Conservation (phyloP, 352 stramenopile species). For the Phytophthora sp. region DNA sequence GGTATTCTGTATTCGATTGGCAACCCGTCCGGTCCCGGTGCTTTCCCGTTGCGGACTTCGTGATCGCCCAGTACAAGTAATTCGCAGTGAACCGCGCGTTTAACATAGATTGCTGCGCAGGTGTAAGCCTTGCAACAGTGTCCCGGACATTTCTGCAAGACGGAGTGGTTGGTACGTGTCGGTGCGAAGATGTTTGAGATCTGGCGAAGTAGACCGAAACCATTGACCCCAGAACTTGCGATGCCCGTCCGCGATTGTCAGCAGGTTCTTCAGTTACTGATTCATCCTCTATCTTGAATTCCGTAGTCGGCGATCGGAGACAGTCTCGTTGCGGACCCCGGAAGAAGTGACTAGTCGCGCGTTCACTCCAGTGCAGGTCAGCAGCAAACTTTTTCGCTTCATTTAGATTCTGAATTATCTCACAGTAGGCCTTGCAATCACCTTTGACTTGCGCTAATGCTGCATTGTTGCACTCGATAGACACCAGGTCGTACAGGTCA, state of each 20-base stretch:
- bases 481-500: constrained; percentile 2
- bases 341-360: constrained; percentile 16
- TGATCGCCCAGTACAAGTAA: constrained; percentile 26
- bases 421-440: background rate
- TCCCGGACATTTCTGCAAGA: no score
- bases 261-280: constrained; percentile 7
- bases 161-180: no score
- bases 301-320: constrained; percentile 7
- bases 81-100: constrained; percentile 18
- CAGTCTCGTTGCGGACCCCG: constrained; percentile 14
- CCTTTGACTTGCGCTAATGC: constrained; percentile 2
- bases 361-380: constrained; percentile 18
- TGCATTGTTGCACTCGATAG: constrained; percentile 1
- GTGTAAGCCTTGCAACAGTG: no score
- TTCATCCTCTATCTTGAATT: background rate
- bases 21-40: constrained; percentile 13
- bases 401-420: constrained; percentile 3
- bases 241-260: constrained; percentile 5
- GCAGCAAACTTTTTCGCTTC: constrained; percentile 23
- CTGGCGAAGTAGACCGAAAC: constrained; percentile 20
- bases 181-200: no score
- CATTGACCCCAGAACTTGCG: constrained; percentile 2
- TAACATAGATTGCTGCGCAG: background rate
- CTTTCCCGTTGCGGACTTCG: constrained; percentile 18
- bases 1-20: no score